phyloP scores from a whole-genome alignment of 495 filamentous ascomycete genomes.

The Evernia prunastri region DNA sequence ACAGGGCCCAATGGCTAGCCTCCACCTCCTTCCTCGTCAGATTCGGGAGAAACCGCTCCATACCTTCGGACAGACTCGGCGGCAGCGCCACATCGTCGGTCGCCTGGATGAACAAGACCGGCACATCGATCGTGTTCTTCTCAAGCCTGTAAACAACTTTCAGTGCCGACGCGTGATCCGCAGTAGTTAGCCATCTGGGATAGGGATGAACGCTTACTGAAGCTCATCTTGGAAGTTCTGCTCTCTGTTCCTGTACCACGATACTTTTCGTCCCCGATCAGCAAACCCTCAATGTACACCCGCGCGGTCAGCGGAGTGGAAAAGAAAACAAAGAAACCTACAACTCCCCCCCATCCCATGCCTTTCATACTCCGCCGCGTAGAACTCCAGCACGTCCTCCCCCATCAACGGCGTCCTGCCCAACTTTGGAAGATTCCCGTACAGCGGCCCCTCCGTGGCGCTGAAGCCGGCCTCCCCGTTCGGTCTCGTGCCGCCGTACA shows the following conservation, averaged over 20 bases:
- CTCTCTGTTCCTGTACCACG: constrained; percentile 73
- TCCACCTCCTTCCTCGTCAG: constrained; percentile 53
- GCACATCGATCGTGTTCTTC: constrained; percentile 51
- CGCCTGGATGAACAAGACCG: constrained; percentile 68
- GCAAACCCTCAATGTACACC: background rate
- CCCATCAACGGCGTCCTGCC: constrained; percentile 49
- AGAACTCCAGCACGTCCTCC: constrained; percentile 64
- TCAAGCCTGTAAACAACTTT: constrained; percentile 25
- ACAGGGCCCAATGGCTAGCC: constrained; percentile 63
- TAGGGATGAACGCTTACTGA: constrained; percentile 30
- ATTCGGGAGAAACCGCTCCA: constrained; percentile 58
- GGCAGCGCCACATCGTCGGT: constrained; percentile 61
- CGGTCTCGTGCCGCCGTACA: constrained; percentile 59
- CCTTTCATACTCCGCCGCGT: constrained; percentile 60
- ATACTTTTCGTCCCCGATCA: constrained; percentile 34
- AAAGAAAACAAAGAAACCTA: constrained; percentile 34
- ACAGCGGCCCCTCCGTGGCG: constrained; percentile 49
- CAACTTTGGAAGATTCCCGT: constrained; percentile 46
- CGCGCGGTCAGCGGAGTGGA: background rate
- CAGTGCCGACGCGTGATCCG: background rate
- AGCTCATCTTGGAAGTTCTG: constrained; percentile 74
- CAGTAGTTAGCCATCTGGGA: background rate
- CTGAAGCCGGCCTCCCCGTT: constrained; percentile 50
- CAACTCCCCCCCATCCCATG: constrained; percentile 69
- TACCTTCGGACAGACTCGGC: constrained; percentile 56